phyloP scores from a whole-genome alignment of 352 stramenopile genomes.

The Globisporangium barbulae region DNA sequence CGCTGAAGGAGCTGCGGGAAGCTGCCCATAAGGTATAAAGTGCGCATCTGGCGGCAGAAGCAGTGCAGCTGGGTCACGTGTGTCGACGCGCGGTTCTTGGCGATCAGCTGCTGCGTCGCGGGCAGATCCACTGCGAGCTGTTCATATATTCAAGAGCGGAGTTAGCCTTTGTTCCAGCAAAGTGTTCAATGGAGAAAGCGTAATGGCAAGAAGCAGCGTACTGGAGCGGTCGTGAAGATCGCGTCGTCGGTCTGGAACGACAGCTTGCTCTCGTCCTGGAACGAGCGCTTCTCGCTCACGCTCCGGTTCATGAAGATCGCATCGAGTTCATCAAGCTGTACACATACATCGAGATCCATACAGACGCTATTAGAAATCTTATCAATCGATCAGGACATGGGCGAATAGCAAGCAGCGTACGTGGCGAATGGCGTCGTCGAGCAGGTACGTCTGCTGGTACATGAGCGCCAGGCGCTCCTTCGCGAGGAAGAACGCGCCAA shows the following conservation, averaged over 20 bases:
- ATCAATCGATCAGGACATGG: background rate
- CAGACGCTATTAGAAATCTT: background rate
- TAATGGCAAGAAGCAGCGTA: conserved; percentile 18
- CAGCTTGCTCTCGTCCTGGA: conserved; percentile 20
- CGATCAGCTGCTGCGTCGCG: conserved; percentile 48
- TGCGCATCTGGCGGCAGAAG: conserved; percentile 76
- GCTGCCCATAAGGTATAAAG: conserved; percentile 67
- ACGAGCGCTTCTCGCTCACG: conserved; percentile 25
- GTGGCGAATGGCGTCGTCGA: conserved; percentile 79
- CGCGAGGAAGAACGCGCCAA: conserved; percentile 72
- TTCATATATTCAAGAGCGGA: background rate
- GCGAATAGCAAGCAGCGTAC: conserved; percentile 27
- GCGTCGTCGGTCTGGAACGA: conserved; percentile 25
- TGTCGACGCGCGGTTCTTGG: conserved; percentile 43
- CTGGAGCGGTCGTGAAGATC: conserved; percentile 68
- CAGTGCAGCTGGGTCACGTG: conserved; percentile 66
- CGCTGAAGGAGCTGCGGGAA: conserved; percentile 61
- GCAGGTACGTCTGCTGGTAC: conserved; percentile 82
- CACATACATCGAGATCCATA: background rate
- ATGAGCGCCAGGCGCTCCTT: conserved; percentile 80
- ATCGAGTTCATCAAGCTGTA: conserved; percentile 74
- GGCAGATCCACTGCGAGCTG: conserved; percentile 64
- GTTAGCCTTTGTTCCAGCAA: background rate
- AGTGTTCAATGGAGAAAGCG: background rate
- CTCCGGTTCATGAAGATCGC: conserved; percentile 62